A percentile compares a stretch with the other conserved stretches of the same genome.
Evolutionary conservation across 75 land plant genomes (phyloP).

Genomic region (Cupressus sempervirens): DNA sequence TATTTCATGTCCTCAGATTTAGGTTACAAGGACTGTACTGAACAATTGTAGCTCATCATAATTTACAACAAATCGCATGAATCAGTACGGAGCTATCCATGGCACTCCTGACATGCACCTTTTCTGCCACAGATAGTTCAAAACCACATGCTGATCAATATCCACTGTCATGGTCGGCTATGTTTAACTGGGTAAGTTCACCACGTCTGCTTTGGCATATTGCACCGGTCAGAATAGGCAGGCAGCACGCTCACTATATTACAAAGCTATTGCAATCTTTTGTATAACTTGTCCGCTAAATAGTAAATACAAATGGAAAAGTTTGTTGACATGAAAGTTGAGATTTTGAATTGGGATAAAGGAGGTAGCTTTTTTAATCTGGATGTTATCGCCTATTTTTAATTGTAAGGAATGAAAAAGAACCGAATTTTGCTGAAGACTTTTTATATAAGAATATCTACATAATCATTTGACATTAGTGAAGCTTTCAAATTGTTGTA

Average conservation of each 20-base stretch:
- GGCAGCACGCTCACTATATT: no score
- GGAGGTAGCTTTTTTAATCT: conserved; percentile 72
- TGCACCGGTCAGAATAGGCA: no score
- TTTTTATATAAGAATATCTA: no score
- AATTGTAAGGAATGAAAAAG: not conserved
- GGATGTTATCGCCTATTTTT: conserved; percentile 43
- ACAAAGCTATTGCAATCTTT: no score
- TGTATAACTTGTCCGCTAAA: not conserved
- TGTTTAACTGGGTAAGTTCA: no score
- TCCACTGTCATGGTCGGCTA: no score
- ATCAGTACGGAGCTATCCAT: no score
- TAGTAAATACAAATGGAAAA: conserved; percentile 15
- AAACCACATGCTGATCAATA: no score
- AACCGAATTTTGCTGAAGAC: no score
- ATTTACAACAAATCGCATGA: not conserved
- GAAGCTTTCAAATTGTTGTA: not conserved
- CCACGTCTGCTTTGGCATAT: no score
- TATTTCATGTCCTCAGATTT: not conserved
- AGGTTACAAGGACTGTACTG: not conserved
- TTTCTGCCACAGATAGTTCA: no score
- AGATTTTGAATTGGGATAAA: conserved; percentile 20
- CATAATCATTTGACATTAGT: not conserved
- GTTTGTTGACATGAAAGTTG: not conserved
- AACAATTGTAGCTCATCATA: not conserved
- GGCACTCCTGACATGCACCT: no score